phyloP scores from a whole-genome alignment of 78 protist genomes.

The Dictyostelium firmibasis region DNA sequence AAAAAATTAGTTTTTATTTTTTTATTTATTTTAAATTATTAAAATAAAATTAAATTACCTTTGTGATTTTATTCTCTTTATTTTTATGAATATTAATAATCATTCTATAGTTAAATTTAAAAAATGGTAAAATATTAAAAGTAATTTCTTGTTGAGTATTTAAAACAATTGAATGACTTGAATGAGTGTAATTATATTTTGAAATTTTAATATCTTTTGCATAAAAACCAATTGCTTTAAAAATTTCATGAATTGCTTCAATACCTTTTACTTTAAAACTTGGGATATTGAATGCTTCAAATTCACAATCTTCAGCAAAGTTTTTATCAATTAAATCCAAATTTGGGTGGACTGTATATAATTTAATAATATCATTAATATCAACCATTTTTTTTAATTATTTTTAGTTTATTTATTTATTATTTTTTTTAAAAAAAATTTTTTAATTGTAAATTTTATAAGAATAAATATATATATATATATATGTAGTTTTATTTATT shows the following conservation, averaged over 20 bases:
- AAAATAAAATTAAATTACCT: too few relatives aligned
- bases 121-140: slow-evolving; percentile 13
- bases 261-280: slow-evolving; percentile 36
- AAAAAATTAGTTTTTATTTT: background rate
- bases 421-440: background rate
- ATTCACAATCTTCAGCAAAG: slow-evolving; percentile 22
- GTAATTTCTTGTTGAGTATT: slow-evolving; percentile 12
- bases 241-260: slow-evolving; percentile 23
- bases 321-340: slow-evolving; percentile 31
- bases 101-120: slow-evolving; percentile 15
- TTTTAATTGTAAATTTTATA: too few relatives aligned
- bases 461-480: too few relatives aligned
- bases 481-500: background rate
- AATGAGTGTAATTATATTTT: background rate
- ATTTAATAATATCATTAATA: slow-evolving; percentile 30
- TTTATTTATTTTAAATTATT: background rate
- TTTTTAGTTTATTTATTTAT: background rate
- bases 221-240: slow-evolving; percentile 46
- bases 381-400: slow-evolving; percentile 22
- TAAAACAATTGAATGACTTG: background rate
- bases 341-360: slow-evolving; percentile 18
- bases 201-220: slow-evolving; percentile 4
- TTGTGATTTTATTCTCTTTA: slow-evolving; percentile 22
- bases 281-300: slow-evolving; percentile 41
- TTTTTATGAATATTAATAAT: slow-evolving; percentile 35